Evolutionary conservation across 495 filamentous ascomycete species (phyloP).

Genomic region (Penicillium paradoxum): DNA sequence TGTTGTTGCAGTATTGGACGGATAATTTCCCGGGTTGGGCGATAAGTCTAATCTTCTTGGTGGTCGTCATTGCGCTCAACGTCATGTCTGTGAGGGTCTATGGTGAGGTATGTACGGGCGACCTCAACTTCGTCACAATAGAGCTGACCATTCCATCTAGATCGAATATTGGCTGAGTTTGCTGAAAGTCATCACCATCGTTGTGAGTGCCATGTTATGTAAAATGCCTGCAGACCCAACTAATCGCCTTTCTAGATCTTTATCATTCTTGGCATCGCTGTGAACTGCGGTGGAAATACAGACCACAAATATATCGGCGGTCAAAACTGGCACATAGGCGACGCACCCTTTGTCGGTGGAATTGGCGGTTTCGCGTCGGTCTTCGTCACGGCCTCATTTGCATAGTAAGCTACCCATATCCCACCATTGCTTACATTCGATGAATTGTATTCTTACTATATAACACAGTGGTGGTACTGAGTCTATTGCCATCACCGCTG

Average conservation of each 20-base stretch:
- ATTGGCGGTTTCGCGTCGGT: constrained; percentile 51
- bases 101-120: constrained; percentile 40
- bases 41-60: constrained; percentile 49
- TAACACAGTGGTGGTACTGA: constrained; percentile 49
- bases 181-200: constrained; percentile 52
- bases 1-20: constrained; percentile 50
- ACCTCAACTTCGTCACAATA: not conserved
- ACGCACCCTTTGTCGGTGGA: constrained; percentile 50
- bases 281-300: constrained; percentile 48
- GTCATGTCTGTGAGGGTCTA: constrained; percentile 49
- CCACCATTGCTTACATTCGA: not conserved
- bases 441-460: constrained; percentile 1
- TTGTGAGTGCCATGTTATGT: constrained; percentile 17
- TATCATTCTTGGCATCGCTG: constrained; percentile 47
- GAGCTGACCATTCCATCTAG: constrained; percentile 19
- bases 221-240: not conserved
- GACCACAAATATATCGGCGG: constrained; percentile 43
- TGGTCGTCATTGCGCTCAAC: constrained; percentile 45
- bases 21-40: constrained; percentile 49
- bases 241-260: constrained; percentile 37
- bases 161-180: constrained; percentile 53
- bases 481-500: constrained; percentile 53
- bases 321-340: constrained; percentile 40
- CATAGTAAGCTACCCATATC: constrained; percentile 32
- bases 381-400: constrained; percentile 50